Evolutionary conservation across 805 yeast species (phyloP).

Genomic region (Candida ficus): DNA sequence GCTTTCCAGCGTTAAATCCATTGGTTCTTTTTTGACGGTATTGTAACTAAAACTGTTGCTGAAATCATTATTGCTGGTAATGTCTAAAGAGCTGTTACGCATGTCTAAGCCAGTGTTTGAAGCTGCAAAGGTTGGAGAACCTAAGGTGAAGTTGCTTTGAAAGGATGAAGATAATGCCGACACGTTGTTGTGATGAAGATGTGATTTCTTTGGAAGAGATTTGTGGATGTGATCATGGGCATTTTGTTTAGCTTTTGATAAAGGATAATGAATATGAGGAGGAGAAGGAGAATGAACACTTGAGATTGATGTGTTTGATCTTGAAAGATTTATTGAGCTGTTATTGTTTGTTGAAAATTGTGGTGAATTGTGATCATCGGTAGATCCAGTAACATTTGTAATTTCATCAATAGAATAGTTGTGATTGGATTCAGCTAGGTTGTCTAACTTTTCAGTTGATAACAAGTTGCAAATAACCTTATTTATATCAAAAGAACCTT

Average conservation of each 20-base stretch:
- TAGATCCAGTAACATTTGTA: constrained; percentile 14
- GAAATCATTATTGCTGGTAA: constrained; percentile 3
- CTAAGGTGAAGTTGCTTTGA: constrained; percentile 13
- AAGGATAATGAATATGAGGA: constrained; percentile 5
- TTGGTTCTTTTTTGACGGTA: not conserved
- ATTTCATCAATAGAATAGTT: constrained; percentile 21
- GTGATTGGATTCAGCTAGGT: constrained; percentile 21
- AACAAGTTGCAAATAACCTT: constrained; percentile 20
- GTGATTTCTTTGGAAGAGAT: constrained; percentile 4
- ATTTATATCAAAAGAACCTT: constrained; percentile 24
- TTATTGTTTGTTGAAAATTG: not conserved
- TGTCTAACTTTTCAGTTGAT: constrained; percentile 20
- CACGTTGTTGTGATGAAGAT: not conserved
- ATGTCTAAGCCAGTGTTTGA: constrained; percentile 4
- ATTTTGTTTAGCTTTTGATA: constrained; percentile 13
- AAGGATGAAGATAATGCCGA: constrained; percentile 13
- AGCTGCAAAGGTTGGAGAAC: constrained; percentile 7
- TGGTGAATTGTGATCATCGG: not conserved
- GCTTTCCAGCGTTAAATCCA: not conserved
- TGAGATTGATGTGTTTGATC: not conserved
- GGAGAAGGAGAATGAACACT: constrained; percentile 1
- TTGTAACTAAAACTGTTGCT: not conserved
- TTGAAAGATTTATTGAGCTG: not conserved
- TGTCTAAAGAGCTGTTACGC: constrained; percentile 7
- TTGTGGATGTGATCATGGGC: constrained; percentile 21